phyloP scores from a whole-genome alignment of 2,329 filamentous ascomycete genomes.

The Hypoxylon sp. region DNA sequence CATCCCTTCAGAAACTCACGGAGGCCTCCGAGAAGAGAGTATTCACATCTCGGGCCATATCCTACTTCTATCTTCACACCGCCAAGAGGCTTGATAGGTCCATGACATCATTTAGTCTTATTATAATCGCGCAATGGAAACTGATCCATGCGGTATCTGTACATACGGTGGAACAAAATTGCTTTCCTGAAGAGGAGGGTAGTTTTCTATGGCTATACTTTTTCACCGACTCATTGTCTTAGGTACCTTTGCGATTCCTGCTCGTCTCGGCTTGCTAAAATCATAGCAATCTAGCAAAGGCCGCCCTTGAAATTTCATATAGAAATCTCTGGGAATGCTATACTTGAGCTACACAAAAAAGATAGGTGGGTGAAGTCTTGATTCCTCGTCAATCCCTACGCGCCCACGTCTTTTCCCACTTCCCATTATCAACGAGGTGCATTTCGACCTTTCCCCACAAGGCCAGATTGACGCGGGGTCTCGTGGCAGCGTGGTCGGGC shows the following conservation, averaged over 20 bases:
- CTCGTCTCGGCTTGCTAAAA: not conserved
- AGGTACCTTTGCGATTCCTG: not conserved
- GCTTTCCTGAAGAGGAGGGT: constrained; percentile 23
- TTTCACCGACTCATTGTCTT: constrained; percentile 2
- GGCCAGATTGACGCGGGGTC: constrained; percentile 33
- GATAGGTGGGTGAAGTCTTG: not conserved
- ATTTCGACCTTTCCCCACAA: constrained; percentile 30
- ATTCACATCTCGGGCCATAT: constrained; percentile 1
- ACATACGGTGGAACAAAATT: constrained; percentile 8
- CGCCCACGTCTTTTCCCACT: constrained; percentile 13
- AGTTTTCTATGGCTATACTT: constrained; percentile 17
- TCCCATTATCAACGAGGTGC: constrained; percentile 22
- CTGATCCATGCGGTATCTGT: constrained; percentile 1
- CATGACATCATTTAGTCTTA: constrained; percentile 34
- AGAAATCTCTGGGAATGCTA: constrained; percentile 7
- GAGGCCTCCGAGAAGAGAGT: not conserved
- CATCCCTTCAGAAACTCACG: constrained; percentile 18
- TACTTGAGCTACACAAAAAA: constrained; percentile 4
- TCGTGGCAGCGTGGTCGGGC: constrained; percentile 40
- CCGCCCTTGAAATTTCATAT: constrained; percentile 30
- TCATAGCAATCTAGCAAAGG: constrained; percentile 7
- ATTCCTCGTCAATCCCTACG: not conserved
- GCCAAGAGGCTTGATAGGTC: not conserved
- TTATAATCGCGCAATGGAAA: constrained; percentile 9
- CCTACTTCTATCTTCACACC: constrained; percentile 7